Base-by-base conservation (phyloP, 2,329 filamentous ascomycete genomes). In the Periconia sp. region DNA sequence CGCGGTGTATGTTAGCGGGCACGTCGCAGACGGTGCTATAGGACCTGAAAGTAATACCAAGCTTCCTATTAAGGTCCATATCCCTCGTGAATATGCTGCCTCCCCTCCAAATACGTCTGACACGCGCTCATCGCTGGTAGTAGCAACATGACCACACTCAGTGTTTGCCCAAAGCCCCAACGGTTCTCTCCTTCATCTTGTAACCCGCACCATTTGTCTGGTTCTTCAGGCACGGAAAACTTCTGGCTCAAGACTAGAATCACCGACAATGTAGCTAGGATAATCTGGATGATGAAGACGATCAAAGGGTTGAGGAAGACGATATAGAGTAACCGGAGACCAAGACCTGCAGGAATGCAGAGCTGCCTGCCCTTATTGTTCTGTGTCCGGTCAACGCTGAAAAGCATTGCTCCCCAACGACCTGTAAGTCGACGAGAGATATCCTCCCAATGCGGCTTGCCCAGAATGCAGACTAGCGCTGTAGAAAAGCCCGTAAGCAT, bases 81-180 rank as follows among this genome's bases (percentile, higher is more conserved):
- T 2, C 48, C 40, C 13, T 46, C 37, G 13, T 40, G 39, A 17
- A 66, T 61, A 38, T 60, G 48, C 26, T 63, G 56, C 26, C 55
- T 50, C 1, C 56, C 61, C 38, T 66, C 61, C 3, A 66, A 36
- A 46, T 61, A 65, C 15, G 55, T 57, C 34, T 65, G 57, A 9
- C 46, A 26, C 3, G 61, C 61, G 21, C 53, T 57, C 44, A 65
- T 51, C 7, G 52, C 54, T 1, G 60, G 63, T 6, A 64, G 19
- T 23, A 63, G 25, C 35, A 65, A 38, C 58, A 66, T 63, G 2
- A 57, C 56, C 17, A 64, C 54, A 44, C 57, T 62, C 46, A 66
- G 29, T 15, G 60, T 66, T 45, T 65, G 60, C 5, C 63, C 57
- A 35, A 65, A 65, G 4, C 60, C 59, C 61, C 61, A 65, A 11